These are phyloP conservation scores for Prorocentrum cordatum DNA, from an alignment of 169 alveolate genomes.

Conservation along the genomic window DNA sequence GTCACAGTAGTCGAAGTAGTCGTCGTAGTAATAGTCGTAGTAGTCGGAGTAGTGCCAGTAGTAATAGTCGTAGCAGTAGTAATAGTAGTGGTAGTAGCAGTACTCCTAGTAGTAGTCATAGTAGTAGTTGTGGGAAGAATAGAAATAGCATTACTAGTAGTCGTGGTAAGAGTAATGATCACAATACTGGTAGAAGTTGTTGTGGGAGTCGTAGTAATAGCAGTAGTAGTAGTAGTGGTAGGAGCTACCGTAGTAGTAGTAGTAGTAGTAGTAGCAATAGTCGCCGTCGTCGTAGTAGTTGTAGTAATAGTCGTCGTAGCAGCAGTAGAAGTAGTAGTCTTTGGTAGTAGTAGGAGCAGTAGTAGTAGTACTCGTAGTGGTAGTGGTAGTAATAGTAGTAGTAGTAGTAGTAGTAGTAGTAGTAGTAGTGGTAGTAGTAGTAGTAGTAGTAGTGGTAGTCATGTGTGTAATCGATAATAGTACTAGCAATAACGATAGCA, in stretches of 20 bases:
- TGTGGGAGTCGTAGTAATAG: neutral
- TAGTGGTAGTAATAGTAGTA: neutral
- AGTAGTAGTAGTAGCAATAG: neutral
- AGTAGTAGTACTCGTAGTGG: neutral
- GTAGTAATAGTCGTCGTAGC: neutral
- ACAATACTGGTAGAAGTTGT: neutral
- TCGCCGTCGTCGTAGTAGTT: neutral
- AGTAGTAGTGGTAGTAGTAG: no score
- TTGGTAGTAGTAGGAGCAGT: neutral
- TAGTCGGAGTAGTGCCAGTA: neutral
- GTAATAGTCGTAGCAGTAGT: neutral
- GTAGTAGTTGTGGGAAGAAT: neutral
- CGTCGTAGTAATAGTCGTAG: no score
- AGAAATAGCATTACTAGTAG: neutral
- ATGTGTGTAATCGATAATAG: no score
- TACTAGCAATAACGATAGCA: no score
- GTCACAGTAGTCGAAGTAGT: no score
- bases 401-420: no score
- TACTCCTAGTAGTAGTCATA: neutral
- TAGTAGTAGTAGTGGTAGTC: no score
- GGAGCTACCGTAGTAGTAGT: neutral
- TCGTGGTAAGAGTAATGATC: neutral
- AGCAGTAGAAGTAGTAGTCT: neutral
- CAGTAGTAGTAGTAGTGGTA: neutral
- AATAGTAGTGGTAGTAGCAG: neutral